Evolutionary conservation across 805 yeast genomes (phyloP).

Genomic region (Cyberlindnera samutprakarnensis): DNA sequence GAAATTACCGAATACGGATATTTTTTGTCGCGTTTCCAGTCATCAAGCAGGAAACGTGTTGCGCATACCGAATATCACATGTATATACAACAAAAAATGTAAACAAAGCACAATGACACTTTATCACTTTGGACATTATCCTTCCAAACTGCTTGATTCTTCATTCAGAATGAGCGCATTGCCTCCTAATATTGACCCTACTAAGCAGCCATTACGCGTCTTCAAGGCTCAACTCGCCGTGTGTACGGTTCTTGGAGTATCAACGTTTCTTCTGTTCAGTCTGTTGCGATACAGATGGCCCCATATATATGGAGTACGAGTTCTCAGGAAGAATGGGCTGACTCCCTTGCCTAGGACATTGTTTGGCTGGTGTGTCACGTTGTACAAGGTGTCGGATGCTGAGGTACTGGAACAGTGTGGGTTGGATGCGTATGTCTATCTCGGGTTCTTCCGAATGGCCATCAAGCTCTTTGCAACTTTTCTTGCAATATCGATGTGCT

Average conservation of each 20-base stretch:
- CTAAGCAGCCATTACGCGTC: constrained; percentile 36
- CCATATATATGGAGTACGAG: constrained; percentile 78
- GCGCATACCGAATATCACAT: too few relatives aligned
- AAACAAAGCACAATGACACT: too few relatives aligned
- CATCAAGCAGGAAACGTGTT: too few relatives aligned
- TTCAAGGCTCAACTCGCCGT: constrained; percentile 79
- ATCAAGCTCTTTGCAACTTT: constrained; percentile 62
- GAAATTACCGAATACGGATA: too few relatives aligned
- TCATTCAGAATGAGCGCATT: constrained; percentile 18
- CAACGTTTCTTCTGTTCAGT: constrained; percentile 65
- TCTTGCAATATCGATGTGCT: constrained; percentile 59
- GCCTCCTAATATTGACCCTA: constrained; percentile 25
- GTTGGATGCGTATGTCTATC: constrained; percentile 84
- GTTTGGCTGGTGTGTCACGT: constrained; percentile 81
- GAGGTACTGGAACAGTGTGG: constrained; percentile 88
- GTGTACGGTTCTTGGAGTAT: constrained; percentile 58
- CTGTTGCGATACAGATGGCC: constrained; percentile 70
- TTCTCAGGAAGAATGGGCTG: constrained; percentile 25
- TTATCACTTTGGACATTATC: too few relatives aligned
- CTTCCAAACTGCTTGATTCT: too few relatives aligned
- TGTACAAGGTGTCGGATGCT: constrained; percentile 62
- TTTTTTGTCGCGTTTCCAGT: too few relatives aligned
- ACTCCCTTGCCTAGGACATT: constrained; percentile 34
- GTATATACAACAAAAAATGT: too few relatives aligned
- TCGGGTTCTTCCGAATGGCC: constrained; percentile 87